These are phyloP conservation scores for Erucastrum elatum DNA, from an alignment of 345 rosid genomes.

Conservation along the genomic window DNA sequence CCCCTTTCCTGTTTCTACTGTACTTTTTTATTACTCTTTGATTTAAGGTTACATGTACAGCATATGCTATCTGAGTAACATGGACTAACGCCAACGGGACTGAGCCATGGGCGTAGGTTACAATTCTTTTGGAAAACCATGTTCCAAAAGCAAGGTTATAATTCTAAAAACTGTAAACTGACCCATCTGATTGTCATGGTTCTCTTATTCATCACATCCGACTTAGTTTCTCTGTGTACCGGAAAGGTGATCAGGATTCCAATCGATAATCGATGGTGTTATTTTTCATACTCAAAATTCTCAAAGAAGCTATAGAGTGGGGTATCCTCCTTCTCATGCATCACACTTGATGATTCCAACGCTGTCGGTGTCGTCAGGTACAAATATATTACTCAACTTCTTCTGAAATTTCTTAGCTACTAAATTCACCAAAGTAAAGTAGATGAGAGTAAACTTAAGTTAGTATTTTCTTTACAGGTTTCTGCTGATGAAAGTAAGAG, in stretches of 20 bases:
- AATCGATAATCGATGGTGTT: no score
- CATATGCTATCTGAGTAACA: neutral
- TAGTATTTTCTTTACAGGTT: slow-evolving; percentile 40
- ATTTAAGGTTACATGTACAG: neutral
- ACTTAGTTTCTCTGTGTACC: no score
- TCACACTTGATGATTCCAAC: neutral
- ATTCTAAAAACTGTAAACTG: no score
- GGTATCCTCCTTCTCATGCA: neutral
- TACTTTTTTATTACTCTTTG: neutral
- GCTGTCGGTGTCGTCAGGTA: neutral
- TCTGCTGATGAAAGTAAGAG: slow-evolving; percentile 72
- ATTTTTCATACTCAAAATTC: no score
- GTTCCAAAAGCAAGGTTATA: no score
- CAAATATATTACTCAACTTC: neutral
- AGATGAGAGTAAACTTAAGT: neutral
- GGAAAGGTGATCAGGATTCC: no score
- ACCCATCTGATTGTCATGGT: no score
- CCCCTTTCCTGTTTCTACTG: neutral
- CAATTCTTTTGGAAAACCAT: no score
- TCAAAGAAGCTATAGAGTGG: neutral
- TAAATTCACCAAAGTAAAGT: neutral
- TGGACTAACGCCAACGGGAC: neutral
- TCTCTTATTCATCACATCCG: no score
- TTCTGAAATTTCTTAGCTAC: neutral
- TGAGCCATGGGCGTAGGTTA: neutral